Percentiles rank a stretch among this genome's conserved stretches.
These are phyloP conservation scores for Tetrastigma voinierianum DNA, from an alignment of 164 flowering plant species.

Conservation along the genomic window DNA sequence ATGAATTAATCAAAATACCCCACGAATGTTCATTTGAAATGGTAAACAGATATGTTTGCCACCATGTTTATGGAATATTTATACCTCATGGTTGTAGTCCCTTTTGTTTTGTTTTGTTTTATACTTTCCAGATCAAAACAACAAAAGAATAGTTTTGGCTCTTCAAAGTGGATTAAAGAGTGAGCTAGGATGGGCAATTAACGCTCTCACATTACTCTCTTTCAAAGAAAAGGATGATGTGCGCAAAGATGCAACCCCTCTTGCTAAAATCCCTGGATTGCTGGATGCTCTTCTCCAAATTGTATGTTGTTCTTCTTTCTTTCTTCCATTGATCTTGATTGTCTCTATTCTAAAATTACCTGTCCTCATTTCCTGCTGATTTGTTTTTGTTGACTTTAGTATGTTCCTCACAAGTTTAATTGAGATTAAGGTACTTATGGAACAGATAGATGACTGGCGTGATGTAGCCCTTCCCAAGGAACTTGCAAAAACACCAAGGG, in stretches of 20 bases:
- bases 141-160: slow-evolving; percentile 88
- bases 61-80: background rate
- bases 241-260: slow-evolving; percentile 88
- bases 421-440: background rate
- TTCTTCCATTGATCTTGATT: background rate
- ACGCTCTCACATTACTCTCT: slow-evolving; percentile 90
- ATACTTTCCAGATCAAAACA: slow-evolving; percentile 70
- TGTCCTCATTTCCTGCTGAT: no score
- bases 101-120: background rate
- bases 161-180: slow-evolving; percentile 98
- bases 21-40: no score
- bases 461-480: slow-evolving; percentile 89
- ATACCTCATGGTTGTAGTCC: background rate
- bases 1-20: no score
- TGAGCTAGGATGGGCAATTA: slow-evolving; percentile 94
- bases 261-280: slow-evolving; percentile 85
- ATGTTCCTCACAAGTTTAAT: background rate
- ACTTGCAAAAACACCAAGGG: slow-evolving; percentile 45
- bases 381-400: background rate
- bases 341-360: background rate
- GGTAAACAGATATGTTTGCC: no score
- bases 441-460: slow-evolving; percentile 97
- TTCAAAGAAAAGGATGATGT: slow-evolving; percentile 95
- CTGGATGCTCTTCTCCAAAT: slow-evolving; percentile 97
- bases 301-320: slow-evolving; percentile 40